Percentiles rank a stretch among this genome's conserved stretches.
phyloP scores from a whole-genome alignment of 306 rosid species.

The Ceratonia siliqua region DNA sequence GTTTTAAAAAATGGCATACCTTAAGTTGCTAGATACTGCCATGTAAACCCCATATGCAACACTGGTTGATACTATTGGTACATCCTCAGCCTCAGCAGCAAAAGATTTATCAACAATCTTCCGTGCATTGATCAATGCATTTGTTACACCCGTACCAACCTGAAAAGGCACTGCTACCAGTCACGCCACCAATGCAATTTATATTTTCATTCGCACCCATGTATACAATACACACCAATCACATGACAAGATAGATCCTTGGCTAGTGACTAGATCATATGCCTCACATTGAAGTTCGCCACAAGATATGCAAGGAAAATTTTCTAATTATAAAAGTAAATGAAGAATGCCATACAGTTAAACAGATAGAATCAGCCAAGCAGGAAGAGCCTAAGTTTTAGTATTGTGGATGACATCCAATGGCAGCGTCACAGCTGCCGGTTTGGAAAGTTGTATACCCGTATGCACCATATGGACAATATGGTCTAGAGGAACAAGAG shows the following conservation, averaged over 20 bases:
- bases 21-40: conserved; percentile 84
- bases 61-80: conserved; percentile 82
- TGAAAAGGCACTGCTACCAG: conserved; percentile 32
- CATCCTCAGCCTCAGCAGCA: conserved; percentile 75
- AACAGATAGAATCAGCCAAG: background rate
- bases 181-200: background rate
- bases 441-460: background rate
- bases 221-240: background rate
- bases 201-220: background rate
- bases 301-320: background rate
- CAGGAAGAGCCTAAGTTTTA: background rate
- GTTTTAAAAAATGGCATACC: conserved; percentile 48
- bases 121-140: conserved; percentile 68
- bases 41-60: conserved; percentile 80
- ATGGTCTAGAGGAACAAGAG: background rate
- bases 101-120: conserved; percentile 66
- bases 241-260: background rate
- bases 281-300: background rate
- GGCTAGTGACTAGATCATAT: background rate
- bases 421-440: background rate
- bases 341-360: conserved; percentile 1
- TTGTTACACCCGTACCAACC: conserved; percentile 87
- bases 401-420: background rate
- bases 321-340: background rate
- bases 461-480: background rate